These are phyloP conservation scores for Backusella circina DNA, from an alignment of 192 early-diverging fungal species.

Conservation along the genomic window DNA sequence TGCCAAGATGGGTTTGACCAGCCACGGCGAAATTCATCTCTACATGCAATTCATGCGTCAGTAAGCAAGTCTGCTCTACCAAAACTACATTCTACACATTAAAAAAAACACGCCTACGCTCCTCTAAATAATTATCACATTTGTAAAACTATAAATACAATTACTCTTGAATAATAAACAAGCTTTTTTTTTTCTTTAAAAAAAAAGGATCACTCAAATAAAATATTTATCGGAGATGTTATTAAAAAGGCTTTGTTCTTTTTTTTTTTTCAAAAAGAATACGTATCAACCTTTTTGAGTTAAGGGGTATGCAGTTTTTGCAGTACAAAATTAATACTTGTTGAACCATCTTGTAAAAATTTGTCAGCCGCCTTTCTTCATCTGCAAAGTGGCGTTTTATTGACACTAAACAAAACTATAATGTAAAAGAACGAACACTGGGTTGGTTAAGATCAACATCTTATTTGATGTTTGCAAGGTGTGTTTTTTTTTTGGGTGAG, in stretches of 20 bases:
- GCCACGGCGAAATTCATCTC: conserved; percentile 34
- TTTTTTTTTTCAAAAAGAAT: neutral
- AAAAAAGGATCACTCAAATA: neutral
- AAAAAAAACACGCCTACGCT: no score
- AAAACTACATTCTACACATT: neutral
- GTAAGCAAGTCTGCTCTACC: neutral
- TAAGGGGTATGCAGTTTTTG: neutral
- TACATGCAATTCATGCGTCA: conserved; percentile 28
- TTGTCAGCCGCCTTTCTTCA: neutral
- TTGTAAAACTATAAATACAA: neutral
- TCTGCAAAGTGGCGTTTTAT: neutral
- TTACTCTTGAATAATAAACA: neutral
- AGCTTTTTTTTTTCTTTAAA: neutral
- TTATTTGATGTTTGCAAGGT: neutral
- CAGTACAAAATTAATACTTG: neutral
- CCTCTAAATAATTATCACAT: neutral
- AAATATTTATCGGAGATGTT: neutral
- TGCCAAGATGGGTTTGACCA: conserved; percentile 32
- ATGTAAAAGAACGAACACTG: neutral
- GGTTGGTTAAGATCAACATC: neutral
- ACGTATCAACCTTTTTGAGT: neutral
- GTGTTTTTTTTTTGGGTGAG: neutral
- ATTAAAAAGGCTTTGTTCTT: neutral
- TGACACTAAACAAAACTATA: neutral
- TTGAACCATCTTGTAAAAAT: neutral